phyloP scores from a whole-genome alignment of 2,329 filamentous ascomycete genomes.

The Fusarium newnesense region DNA sequence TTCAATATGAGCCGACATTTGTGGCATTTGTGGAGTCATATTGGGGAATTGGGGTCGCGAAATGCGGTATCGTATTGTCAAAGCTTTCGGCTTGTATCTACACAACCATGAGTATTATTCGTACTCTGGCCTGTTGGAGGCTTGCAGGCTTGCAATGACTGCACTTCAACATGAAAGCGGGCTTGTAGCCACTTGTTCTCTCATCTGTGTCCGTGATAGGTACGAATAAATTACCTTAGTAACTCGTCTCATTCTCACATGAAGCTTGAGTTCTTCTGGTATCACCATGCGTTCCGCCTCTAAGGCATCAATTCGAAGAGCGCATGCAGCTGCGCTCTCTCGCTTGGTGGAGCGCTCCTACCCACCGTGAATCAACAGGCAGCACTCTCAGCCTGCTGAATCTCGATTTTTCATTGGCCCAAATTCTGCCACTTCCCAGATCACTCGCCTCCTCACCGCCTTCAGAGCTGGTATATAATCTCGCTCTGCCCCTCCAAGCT shows the following conservation, averaged over 20 bases:
- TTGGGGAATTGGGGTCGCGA: background rate
- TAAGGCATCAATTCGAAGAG: background rate
- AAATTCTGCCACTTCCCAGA: constrained; percentile 18
- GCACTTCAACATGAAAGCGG: background rate
- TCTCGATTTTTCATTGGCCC: background rate
- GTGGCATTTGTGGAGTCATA: background rate
- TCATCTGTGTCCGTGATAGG: too few species aligned
- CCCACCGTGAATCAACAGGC: constrained; percentile 16
- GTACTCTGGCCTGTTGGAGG: too few species aligned
- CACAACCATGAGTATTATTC: too few species aligned
- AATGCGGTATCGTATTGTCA: background rate
- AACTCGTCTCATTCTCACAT: background rate
- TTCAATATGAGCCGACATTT: background rate
- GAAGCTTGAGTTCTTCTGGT: background rate
- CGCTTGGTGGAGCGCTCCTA: background rate
- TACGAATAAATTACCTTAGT: too few species aligned
- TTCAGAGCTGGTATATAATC: constrained; percentile 34
- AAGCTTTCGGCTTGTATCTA: background rate
- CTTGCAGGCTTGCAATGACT: background rate
- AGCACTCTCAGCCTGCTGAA: constrained; percentile 10
- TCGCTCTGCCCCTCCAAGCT: constrained; percentile 16
- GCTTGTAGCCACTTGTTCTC: background rate
- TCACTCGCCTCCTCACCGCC: constrained; percentile 20
- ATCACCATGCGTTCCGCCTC: background rate
- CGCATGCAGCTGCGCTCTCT: background rate